Evolutionary conservation across 306 rosid genomes (phyloP).

Genomic region (Adenanthera pavonina): DNA sequence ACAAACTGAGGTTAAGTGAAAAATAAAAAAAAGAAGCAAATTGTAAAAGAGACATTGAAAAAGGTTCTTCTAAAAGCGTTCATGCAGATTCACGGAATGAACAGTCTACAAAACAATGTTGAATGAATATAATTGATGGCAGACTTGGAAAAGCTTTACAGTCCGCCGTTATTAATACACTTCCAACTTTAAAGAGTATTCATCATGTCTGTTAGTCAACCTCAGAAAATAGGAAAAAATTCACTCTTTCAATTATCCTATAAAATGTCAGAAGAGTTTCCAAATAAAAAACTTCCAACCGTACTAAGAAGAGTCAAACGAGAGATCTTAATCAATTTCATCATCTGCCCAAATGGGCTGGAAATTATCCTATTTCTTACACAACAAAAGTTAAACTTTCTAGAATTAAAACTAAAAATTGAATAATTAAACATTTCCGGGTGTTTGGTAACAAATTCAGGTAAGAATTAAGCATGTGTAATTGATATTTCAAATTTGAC

Average conservation of each 20-base stretch:
- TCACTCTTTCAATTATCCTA: background rate
- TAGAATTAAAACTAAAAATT: background rate
- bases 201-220: background rate
- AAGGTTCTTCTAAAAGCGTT: background rate
- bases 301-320: background rate
- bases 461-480: slow-evolving; percentile 11
- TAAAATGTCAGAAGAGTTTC: background rate
- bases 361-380: background rate
- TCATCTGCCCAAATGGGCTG: background rate
- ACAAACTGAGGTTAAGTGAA: background rate
- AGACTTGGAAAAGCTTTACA: slow-evolving; percentile 10
- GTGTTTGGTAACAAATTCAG: slow-evolving; percentile 23
- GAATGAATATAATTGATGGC: background rate
- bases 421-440: slow-evolving; percentile 16
- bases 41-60: background rate
- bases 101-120: slow-evolving; percentile 1
- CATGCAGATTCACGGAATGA: background rate
- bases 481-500: background rate
- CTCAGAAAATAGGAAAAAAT: background rate
- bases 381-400: background rate
- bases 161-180: background rate
- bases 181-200: background rate
- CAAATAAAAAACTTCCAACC: background rate
- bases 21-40: background rate
- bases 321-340: background rate